phyloP scores from a whole-genome alignment of 768 basidiomycete genomes.

The Suillus brevipes region DNA sequence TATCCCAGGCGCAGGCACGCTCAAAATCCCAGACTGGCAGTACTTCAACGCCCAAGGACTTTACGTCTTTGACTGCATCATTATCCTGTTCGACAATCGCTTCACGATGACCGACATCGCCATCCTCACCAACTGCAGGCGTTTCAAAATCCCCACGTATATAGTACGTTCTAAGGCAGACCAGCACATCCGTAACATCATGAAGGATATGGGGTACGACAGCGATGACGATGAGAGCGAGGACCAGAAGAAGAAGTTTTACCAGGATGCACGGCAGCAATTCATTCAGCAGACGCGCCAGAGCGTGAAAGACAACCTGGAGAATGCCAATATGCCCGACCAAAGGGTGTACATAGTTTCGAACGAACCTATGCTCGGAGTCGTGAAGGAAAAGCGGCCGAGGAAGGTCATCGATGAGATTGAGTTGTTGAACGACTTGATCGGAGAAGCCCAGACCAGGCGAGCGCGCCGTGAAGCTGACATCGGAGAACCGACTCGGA shows the following conservation, averaged over 20 bases:
- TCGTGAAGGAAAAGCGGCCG: conserved; percentile 29
- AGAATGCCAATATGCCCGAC: conserved; percentile 26
- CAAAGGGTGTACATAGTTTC: conserved; percentile 33
- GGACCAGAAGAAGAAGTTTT: conserved; percentile 15
- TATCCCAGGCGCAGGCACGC: conserved; percentile 38
- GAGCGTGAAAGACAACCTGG: conserved; percentile 27
- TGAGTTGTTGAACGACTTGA: conserved; percentile 26
- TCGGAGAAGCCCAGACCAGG: conserved; percentile 18
- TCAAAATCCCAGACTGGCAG: conserved; percentile 37
- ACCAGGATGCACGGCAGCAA: conserved; percentile 28
- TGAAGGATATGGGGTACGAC: conserved; percentile 31
- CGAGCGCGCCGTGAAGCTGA: background rate
- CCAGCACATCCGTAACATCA: conserved; percentile 9
- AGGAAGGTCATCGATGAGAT: conserved; percentile 31
- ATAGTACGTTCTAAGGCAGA: conserved; percentile 32
- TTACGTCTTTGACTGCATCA: conserved; percentile 37
- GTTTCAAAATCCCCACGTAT: conserved; percentile 36
- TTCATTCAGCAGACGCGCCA: conserved; percentile 29
- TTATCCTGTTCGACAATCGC: conserved; percentile 36
- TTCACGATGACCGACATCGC: conserved; percentile 39
- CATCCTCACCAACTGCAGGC: conserved; percentile 33
- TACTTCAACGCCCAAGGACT: conserved; percentile 41
- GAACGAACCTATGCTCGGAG: conserved; percentile 22
- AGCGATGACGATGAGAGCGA: conserved; percentile 20
- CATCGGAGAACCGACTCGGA: too few species aligned